Evolutionary conservation across 495 filamentous ascomycete genomes (phyloP), one percentile per base, ranked within the genome.

Genomic region (Poronia punctata): DNA sequence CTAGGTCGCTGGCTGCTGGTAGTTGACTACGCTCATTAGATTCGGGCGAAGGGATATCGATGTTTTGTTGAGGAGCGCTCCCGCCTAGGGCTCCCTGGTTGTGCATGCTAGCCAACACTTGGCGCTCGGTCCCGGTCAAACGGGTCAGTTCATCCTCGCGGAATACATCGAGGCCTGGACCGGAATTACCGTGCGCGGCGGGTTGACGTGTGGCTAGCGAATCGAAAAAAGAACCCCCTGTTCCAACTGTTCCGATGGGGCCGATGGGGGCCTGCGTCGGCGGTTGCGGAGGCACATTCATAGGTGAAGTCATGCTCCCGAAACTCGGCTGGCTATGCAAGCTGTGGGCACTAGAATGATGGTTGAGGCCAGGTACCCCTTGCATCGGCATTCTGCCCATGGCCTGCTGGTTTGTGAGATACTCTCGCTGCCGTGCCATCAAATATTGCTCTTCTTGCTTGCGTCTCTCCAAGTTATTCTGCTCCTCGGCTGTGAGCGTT

Each of bases 401-500:
- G 10, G 84, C 77, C 48, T 89, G 84, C 52, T 92, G 86, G 47
- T 88, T 89, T 25, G 83, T 81, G n/a, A 93, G 72, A 55, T 86
- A 83, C 57, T 98, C 92, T 43, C 95, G 84, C 59, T 97, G 90
- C 7, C 90, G 79, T 12, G 92, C 92, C 76, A 96, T 88, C 15
- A 93, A 69, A 61, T 95, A 93, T 53, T 98, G 92, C 56, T 98
- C 92, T 55, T 98, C 92, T 57, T 98, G 92, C 70, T 98, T 98
- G 16, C 93, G 75, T 27, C 92, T 75, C 60, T 98, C 92, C 7
- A 98, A 69, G 11, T 92, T 90, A 61, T 98, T 98, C 53, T 98
- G 92, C 64, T 98, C 92, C 50, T 95, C 88, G 0, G 92, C 92
- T 2, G 92, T 97, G 49, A 98, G 68, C 9, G 93, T 97, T 11